Percentiles rank a stretch among this genome's conserved stretches.
Conservation (phyloP, 1,284 basidiomycete species). For the Moniliella sp. region DNA sequence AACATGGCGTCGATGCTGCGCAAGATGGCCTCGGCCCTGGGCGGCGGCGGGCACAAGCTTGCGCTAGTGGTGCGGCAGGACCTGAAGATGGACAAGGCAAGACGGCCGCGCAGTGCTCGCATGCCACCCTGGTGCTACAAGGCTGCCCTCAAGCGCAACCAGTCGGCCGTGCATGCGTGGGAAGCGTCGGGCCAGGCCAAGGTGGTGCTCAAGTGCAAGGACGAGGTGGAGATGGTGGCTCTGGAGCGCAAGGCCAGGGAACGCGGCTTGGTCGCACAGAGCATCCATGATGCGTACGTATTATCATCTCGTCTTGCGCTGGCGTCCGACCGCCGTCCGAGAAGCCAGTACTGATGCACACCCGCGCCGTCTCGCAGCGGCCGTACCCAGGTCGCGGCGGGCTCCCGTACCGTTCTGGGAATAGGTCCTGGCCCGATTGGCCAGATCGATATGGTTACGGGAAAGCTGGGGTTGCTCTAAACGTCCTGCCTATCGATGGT, state of each 20-base stretch:
- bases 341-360: background rate
- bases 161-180: slow-evolving; percentile 1
- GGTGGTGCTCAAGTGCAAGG: slow-evolving; percentile 25
- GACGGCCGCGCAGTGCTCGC: slow-evolving; percentile 29
- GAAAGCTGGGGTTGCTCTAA: background rate
- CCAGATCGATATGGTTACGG: background rate
- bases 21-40: too few relatives aligned
- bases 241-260: slow-evolving; percentile 13
- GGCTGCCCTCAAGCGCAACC: slow-evolving; percentile 10
- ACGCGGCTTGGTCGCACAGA: slow-evolving; percentile 14
- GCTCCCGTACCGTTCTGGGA: slow-evolving; percentile 70
- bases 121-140: slow-evolving; percentile 25
- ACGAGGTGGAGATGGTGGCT: slow-evolving; percentile 13
- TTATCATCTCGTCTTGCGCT: background rate
- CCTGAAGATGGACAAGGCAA: slow-evolving; percentile 33
- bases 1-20: too few relatives aligned
- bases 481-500: too few relatives aligned
- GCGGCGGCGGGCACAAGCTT: too few relatives aligned
- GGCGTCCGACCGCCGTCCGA: background rate
- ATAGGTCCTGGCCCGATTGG: slow-evolving; percentile 48
- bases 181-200: slow-evolving; percentile 15
- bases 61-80: slow-evolving; percentile 24
- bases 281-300: slow-evolving; percentile 63
- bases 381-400: slow-evolving; percentile 62
- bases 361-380: slow-evolving; percentile 41